phyloP scores from a whole-genome alignment of 2,329 filamentous ascomycete genomes.

The Colletotrichum musae region DNA sequence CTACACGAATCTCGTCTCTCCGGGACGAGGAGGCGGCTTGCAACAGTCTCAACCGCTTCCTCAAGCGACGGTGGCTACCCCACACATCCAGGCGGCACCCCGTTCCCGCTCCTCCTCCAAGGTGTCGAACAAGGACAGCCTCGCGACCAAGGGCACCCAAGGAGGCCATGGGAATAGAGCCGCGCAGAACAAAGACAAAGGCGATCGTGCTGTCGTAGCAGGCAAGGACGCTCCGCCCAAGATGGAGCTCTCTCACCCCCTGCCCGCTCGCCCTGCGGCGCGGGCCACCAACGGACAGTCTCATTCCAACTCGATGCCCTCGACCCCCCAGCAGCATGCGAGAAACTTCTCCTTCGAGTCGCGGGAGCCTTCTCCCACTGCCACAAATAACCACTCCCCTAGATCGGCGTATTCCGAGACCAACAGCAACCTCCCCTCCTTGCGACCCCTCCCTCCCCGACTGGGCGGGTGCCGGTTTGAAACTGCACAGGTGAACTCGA shows the following conservation, averaged over 20 bases:
- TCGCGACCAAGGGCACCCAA: constrained; percentile 61
- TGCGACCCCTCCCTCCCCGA: constrained; percentile 74
- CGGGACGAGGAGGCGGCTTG: constrained; percentile 68
- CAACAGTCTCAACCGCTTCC: constrained; percentile 68
- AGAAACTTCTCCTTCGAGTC: constrained; percentile 87
- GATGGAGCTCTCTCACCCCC: constrained; percentile 56
- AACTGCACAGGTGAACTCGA: constrained; percentile 84
- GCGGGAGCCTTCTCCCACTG: constrained; percentile 83
- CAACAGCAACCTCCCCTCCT: constrained; percentile 79
- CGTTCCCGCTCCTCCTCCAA: constrained; percentile 73
- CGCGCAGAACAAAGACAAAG: constrained; percentile 69
- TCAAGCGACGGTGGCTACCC: constrained; percentile 62
- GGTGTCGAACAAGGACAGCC: constrained; percentile 68
- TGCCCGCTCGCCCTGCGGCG: constrained; percentile 44
- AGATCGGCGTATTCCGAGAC: constrained; percentile 93
- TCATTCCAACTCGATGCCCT: constrained; percentile 91
- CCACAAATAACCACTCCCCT: constrained; percentile 84
- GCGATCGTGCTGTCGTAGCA: constrained; percentile 74
- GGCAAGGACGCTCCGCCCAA: constrained; percentile 67
- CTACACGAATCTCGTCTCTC: constrained; percentile 76
- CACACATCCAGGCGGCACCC: constrained; percentile 69
- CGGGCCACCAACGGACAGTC: constrained; percentile 49
- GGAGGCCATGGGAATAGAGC: constrained; percentile 77
- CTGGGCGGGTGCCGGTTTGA: constrained; percentile 85
- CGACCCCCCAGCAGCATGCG: constrained; percentile 91